A percentile compares a stretch with the other conserved stretches of the same genome.
phyloP scores from a whole-genome alignment of 495 filamentous ascomycete species.

The Neurospora sp. region DNA sequence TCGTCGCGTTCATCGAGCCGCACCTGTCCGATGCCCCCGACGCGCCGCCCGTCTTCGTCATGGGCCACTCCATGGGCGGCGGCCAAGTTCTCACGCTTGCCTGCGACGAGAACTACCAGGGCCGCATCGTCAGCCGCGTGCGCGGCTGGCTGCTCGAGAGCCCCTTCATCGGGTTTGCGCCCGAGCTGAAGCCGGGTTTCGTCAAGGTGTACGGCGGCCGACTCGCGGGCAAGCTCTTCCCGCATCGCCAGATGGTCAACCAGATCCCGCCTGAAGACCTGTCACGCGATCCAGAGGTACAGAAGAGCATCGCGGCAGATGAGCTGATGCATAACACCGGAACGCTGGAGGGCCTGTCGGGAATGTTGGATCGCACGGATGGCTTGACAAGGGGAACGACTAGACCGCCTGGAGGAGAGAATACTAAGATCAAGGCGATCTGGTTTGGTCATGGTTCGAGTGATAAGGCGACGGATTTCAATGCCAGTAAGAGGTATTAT shows the following conservation, averaged over 20 bases:
- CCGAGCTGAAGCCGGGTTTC: constrained; percentile 44
- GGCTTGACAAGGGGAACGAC: constrained; percentile 33
- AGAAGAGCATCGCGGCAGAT: constrained; percentile 47
- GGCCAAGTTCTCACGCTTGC: constrained; percentile 50
- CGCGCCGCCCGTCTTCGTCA: constrained; percentile 60
- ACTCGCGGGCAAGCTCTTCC: constrained; percentile 53
- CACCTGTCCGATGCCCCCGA: constrained; percentile 18
- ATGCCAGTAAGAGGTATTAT: constrained; percentile 50
- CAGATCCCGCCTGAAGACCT: constrained; percentile 47
- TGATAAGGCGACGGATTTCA: constrained; percentile 55
- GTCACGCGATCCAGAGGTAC: constrained; percentile 51
- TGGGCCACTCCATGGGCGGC: constrained; percentile 78
- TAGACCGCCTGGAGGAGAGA: constrained; percentile 21
- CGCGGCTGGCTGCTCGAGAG: constrained; percentile 56
- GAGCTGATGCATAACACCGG: constrained; percentile 65
- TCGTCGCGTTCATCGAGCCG: constrained; percentile 54
- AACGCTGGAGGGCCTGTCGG: constrained; percentile 63
- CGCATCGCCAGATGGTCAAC: constrained; percentile 46
- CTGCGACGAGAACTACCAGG: constrained; percentile 30
- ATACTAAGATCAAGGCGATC: constrained; percentile 28
- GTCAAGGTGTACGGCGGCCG: constrained; percentile 50
- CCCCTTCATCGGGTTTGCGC: constrained; percentile 61
- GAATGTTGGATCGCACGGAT: constrained; percentile 60
- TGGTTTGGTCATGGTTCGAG: constrained; percentile 58
- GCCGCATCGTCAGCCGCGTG: constrained; percentile 33